These are phyloP conservation scores for Nakaseomyces delphensis DNA, from an alignment of 1,139 yeast genomes.

Conservation along the genomic window DNA sequence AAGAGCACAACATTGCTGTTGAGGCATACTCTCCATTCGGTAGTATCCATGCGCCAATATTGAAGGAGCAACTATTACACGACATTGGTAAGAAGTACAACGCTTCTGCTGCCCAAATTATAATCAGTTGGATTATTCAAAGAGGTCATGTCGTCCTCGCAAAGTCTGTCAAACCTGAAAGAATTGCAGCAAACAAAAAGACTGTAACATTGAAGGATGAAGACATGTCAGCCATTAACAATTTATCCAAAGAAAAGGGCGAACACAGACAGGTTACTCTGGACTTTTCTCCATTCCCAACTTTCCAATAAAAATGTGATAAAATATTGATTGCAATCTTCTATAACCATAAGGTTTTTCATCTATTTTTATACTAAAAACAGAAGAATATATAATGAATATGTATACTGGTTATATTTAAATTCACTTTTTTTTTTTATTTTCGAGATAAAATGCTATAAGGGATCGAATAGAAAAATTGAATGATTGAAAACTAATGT, in stretches of 20 bases:
- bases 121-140: slow-evolving; percentile 62
- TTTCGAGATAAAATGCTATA: no score
- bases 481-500: background rate
- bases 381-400: background rate
- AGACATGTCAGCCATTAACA: slow-evolving; percentile 44
- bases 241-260: slow-evolving; percentile 41
- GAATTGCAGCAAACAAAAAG: slow-evolving; percentile 51
- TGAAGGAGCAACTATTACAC: slow-evolving; percentile 41
- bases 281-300: slow-evolving; percentile 33
- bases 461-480: background rate
- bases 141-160: slow-evolving; percentile 66
- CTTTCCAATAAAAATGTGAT: slow-evolving; percentile 19
- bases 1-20: slow-evolving; percentile 45
- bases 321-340: background rate
- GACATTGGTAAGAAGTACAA: slow-evolving; percentile 47
- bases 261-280: slow-evolving; percentile 41
- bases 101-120: slow-evolving; percentile 51
- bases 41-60: slow-evolving; percentile 54
- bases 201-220: slow-evolving; percentile 43
- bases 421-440: background rate
- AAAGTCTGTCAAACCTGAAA: slow-evolving; percentile 51
- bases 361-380: no score
- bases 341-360: background rate
- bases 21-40: slow-evolving; percentile 81
- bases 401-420: background rate